A percentile compares a stretch with the other conserved stretches of the same genome.
Conservation (phyloP, 352 stramenopile species). For the Pythium chondricola region DNA sequence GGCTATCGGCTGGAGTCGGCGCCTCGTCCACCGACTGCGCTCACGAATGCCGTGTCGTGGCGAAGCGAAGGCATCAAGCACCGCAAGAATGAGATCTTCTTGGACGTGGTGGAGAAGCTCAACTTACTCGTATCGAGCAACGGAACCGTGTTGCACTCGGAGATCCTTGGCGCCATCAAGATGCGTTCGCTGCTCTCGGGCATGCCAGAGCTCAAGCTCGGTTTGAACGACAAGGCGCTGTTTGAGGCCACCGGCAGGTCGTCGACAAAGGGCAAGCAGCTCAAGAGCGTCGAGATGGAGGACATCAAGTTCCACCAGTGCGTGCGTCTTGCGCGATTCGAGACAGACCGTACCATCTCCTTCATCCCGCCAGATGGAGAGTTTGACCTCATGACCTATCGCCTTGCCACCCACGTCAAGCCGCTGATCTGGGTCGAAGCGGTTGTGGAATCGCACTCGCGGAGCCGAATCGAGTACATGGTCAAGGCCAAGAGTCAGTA, state of each 20-base stretch:
- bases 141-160: slow-evolving; percentile 96
- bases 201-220: slow-evolving; percentile 99
- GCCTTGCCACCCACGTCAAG: slow-evolving; percentile 98
- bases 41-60: slow-evolving; percentile 99
- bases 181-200: slow-evolving; percentile 99
- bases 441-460: slow-evolving; percentile 97
- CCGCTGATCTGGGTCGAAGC: slow-evolving; percentile 98
- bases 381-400: slow-evolving; percentile 99
- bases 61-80: slow-evolving; percentile 99
- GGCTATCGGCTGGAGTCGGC: slow-evolving; percentile 92
- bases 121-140: slow-evolving; percentile 94
- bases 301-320: slow-evolving; percentile 99
- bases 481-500: slow-evolving; percentile 98
- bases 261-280: slow-evolving; percentile 88
- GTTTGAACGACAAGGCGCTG: slow-evolving; percentile 99
- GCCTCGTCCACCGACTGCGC: slow-evolving; percentile 90
- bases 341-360: slow-evolving; percentile 99
- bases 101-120: slow-evolving; percentile 99
- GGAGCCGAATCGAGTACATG: slow-evolving; percentile 98
- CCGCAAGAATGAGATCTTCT: slow-evolving; percentile 99
- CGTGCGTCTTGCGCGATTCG: slow-evolving; percentile 97
- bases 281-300: slow-evolving; percentile 94
- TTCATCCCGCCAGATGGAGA: slow-evolving; percentile 99
- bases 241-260: slow-evolving; percentile 95
- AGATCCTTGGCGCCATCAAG: slow-evolving; percentile 97